Percentiles rank a stretch among this genome's conserved stretches.
phyloP scores from a whole-genome alignment of 2,329 filamentous ascomycete species.

The Fusarium sp. region DNA sequence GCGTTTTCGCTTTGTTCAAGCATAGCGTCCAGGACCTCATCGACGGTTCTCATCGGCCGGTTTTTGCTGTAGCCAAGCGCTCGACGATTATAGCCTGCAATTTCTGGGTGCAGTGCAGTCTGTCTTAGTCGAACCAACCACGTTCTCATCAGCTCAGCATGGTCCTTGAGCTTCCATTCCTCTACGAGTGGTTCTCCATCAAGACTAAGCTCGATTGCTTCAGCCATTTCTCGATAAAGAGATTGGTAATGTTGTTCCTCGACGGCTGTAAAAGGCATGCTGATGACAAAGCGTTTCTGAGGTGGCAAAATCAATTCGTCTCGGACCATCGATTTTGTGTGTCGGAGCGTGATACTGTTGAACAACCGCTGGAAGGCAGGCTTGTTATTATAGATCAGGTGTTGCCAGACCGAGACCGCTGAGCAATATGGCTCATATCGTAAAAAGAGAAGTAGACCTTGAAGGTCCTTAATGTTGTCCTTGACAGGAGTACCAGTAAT shows the following conservation, averaged over 20 bases:
- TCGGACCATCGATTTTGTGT: conserved; percentile 84
- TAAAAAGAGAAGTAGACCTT: conserved; percentile 83
- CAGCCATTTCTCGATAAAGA: conserved; percentile 78
- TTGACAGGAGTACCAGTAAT: conserved; percentile 88
- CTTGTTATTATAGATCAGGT: conserved; percentile 69
- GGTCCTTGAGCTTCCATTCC: conserved; percentile 72
- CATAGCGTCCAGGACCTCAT: conserved; percentile 90
- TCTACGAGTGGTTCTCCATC: conserved; percentile 69
- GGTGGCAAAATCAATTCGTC: conserved; percentile 80
- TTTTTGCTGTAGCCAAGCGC: conserved; percentile 68
- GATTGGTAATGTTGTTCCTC: conserved; percentile 90
- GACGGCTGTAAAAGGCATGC: conserved; percentile 86
- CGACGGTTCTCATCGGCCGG: conserved; percentile 79
- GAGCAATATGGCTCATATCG: conserved; percentile 79
- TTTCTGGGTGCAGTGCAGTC: conserved; percentile 85
- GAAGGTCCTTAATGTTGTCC: conserved; percentile 78
- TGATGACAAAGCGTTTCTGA: conserved; percentile 88
- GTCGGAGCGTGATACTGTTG: conserved; percentile 76
- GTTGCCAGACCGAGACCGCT: conserved; percentile 71
- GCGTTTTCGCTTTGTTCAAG: conserved; percentile 80
- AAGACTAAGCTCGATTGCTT: conserved; percentile 70
- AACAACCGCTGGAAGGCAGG: conserved; percentile 75
- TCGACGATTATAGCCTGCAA: conserved; percentile 72
- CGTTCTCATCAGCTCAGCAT: conserved; percentile 75
- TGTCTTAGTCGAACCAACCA: conserved; percentile 84